phyloP scores from a whole-genome alignment of 345 rosid species.

The Laguncularia racemosa region DNA sequence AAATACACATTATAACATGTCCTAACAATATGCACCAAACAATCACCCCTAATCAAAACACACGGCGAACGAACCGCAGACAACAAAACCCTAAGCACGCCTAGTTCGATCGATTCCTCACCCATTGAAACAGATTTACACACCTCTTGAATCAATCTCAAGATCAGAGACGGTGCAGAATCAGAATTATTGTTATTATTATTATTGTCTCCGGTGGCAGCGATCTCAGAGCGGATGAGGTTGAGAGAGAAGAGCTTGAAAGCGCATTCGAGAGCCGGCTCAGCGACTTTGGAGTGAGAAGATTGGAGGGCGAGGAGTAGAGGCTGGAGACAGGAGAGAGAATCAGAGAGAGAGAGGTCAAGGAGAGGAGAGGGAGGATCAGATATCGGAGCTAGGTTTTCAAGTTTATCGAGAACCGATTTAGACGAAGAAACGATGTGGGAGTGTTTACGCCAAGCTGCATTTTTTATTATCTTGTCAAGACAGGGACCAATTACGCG shows the following conservation, averaged over 20 bases:
- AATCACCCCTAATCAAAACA: conserved; percentile 77
- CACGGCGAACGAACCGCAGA: conserved; percentile 67
- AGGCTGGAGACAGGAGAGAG: conserved; percentile 54
- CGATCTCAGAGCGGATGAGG: conserved; percentile 56
- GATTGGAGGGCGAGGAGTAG: conserved; percentile 68
- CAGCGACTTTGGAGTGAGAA: conserved; percentile 56
- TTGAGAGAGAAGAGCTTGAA: conserved; percentile 70
- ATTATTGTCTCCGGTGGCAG: conserved; percentile 18
- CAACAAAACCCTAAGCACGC: conserved; percentile 68
- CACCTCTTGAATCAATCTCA: conserved; percentile 17
- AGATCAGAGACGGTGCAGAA: conserved; percentile 24
- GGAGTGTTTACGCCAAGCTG: conserved; percentile 94
- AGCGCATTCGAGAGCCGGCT: conserved; percentile 79
- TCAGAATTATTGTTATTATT: conserved; percentile 12
- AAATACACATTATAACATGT: conserved; percentile 91
- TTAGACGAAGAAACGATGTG: conserved; percentile 79
- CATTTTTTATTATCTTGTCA: conserved; percentile 88
- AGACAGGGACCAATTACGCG: conserved; percentile 70
- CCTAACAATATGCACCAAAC: conserved; percentile 58
- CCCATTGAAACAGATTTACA: conserved; percentile 62
- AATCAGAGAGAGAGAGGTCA: conserved; percentile 58
- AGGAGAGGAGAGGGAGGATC: conserved; percentile 41
- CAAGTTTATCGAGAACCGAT: conserved; percentile 75
- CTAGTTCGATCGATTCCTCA: conserved; percentile 69
- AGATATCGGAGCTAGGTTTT: conserved; percentile 34